Percentiles rank a stretch among this genome's conserved stretches.
phyloP scores from a whole-genome alignment of 805 yeast genomes.

The Debaryomyces hansenii region DNA sequence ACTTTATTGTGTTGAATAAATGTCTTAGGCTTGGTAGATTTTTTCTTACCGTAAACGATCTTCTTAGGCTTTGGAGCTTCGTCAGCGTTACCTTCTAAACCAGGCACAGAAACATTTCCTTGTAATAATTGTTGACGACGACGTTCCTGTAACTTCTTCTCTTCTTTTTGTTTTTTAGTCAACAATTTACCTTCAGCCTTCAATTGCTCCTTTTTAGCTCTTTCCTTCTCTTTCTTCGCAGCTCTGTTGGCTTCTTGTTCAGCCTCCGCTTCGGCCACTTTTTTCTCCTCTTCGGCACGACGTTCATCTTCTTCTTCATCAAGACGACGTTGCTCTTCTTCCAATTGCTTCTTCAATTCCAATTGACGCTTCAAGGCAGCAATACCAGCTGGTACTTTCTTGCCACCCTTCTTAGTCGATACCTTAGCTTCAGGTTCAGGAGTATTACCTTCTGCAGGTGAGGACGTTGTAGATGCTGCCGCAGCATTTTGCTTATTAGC shows the following conservation, averaged over 20 bases:
- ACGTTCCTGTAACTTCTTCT: slow-evolving; percentile 79
- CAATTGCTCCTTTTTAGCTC: slow-evolving; percentile 81
- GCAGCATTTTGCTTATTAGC: slow-evolving; percentile 46
- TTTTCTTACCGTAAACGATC: slow-evolving; percentile 71
- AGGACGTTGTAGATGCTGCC: slow-evolving; percentile 17
- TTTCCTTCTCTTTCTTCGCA: slow-evolving; percentile 84
- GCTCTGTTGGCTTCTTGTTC: slow-evolving; percentile 57
- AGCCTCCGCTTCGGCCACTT: slow-evolving; percentile 61
- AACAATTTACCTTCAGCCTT: slow-evolving; percentile 94
- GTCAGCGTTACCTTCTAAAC: slow-evolving; percentile 45
- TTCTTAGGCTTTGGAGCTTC: slow-evolving; percentile 55
- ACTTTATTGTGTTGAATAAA: slow-evolving; percentile 23
- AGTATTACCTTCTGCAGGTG: slow-evolving; percentile 22
- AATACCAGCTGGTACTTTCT: slow-evolving; percentile 86
- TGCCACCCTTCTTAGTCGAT: slow-evolving; percentile 53
- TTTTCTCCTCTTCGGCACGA: slow-evolving; percentile 51
- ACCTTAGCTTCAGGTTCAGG: slow-evolving; percentile 36
- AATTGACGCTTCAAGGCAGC: slow-evolving; percentile 90
- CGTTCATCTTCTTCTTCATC: slow-evolving; percentile 66
- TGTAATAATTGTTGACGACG: slow-evolving; percentile 84
- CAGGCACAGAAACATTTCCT: slow-evolving; percentile 74
- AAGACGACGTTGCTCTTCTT: slow-evolving; percentile 73
- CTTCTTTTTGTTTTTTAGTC: slow-evolving; percentile 94
- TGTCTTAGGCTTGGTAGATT: slow-evolving; percentile 50
- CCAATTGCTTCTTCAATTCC: slow-evolving; percentile 83